A percentile compares a stretch with the other conserved stretches of the same genome.
Conservation (phyloP, 352 stramenopile species). For the Blastocystis sp. region DNA sequence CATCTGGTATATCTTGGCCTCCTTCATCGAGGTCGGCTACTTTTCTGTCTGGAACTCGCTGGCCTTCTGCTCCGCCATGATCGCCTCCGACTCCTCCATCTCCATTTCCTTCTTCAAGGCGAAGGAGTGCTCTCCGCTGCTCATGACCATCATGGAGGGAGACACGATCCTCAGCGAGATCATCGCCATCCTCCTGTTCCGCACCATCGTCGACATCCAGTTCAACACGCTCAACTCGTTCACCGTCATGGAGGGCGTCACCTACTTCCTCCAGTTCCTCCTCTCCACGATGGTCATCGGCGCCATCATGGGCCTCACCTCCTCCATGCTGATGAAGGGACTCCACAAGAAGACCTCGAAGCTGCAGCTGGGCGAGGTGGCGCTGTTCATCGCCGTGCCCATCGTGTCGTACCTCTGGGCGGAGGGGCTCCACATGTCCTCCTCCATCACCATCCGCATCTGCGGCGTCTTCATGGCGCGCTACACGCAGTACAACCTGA, state of each 20-base stretch:
- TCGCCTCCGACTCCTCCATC: constrained; percentile 64
- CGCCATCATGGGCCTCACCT: background rate
- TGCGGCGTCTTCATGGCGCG: constrained; percentile 64
- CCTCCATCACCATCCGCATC: constrained; percentile 51
- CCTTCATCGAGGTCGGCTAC: constrained; percentile 6
- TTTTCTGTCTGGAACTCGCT: constrained; percentile 37
- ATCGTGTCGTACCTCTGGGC: constrained; percentile 43
- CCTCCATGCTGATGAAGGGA: background rate
- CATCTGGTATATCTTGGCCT: constrained; percentile 11
- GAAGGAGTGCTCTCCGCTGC: background rate
- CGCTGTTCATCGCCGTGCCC: constrained; percentile 21
- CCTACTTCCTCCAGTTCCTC: constrained; percentile 11
- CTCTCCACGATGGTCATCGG: background rate
- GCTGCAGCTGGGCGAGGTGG: background rate
- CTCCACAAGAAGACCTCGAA: background rate
- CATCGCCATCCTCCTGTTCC: constrained; percentile 56
- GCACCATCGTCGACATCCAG: constrained; percentile 38
- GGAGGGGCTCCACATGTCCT: constrained; percentile 30
- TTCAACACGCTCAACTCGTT: background rate
- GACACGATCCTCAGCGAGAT: constrained; percentile 57
- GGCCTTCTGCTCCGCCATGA: constrained; percentile 65
- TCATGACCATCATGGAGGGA: constrained; percentile 58
- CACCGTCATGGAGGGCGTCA: background rate
- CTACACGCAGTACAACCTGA: constrained; percentile 62
- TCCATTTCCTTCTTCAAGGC: constrained; percentile 38